Base-by-base conservation (phyloP, 2,329 filamentous ascomycete genomes). In the Podosphaera leucotricha region DNA sequence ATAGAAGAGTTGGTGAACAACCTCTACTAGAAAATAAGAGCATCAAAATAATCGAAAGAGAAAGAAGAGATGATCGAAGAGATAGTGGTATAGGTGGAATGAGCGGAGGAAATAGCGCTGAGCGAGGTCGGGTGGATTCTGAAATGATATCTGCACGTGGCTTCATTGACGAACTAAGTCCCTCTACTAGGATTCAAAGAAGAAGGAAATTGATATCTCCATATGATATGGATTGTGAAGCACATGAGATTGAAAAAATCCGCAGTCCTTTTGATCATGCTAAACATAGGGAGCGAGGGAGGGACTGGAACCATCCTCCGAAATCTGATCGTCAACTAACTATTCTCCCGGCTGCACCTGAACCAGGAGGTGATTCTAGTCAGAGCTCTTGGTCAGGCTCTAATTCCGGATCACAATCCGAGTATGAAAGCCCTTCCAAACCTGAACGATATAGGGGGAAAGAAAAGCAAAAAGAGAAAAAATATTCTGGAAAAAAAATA, bases 401-500 rank as follows among this genome's bases (percentile, higher is more conserved):
- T n/a, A n/a, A 16, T 7, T 8, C 24, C 18, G 20, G 30, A n/a
- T 28, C 39, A n/a, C 21, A 41, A 30, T 13, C 10, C 13, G 44
- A 37, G 10, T 40, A 38, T 2, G 44, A 46, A 21, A 19, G 19
- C 18, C 22, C 26, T 5, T n/a, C 30, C 16, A 36, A 39, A 18
- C n/a, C 33, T 18, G 45, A 46, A n/a, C n/a, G 24, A 41, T 41
- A 43, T 6, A 44, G 45, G 15, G 45, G 44, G 37, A 43, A 43
- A 43, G 19, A 44, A 46, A 41, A 21, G 43, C 5, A 44, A 44
- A 30, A 30, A 40, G 26, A 40, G 43, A n/a, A 41, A 43, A 42
- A 37, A 2, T 2, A 46, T 1, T 38, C 15, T 6, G 11, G 24
- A 6, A 28, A 11, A 28, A 28, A 28, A 28, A 11, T 28, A 28